Evolutionary conservation across 2,329 filamentous ascomycete species (phyloP).

Genomic region (Aureobasidium sp.): DNA sequence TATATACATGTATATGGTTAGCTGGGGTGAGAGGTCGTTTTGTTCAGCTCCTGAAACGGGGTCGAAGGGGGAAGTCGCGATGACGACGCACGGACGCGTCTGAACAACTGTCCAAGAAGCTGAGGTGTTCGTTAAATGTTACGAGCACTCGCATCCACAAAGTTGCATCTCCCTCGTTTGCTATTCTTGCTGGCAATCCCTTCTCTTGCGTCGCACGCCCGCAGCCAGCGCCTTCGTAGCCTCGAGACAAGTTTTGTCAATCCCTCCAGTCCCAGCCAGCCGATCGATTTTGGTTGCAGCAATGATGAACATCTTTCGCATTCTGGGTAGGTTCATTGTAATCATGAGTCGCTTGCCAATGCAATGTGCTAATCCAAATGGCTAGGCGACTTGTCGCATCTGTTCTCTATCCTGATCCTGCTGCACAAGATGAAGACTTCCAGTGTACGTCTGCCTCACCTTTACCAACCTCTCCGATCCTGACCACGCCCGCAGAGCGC

Average conservation of each 20-base stretch:
- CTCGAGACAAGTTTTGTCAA: neutral
- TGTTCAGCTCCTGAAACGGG: neutral
- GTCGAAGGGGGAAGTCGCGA: neutral
- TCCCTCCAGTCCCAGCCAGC: neutral
- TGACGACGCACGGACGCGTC: neutral
- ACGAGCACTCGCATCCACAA: neutral
- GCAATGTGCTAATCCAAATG: slow-evolving; percentile 16
- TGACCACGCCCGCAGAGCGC: slow-evolving; percentile 62
- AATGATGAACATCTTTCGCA: slow-evolving; percentile 62
- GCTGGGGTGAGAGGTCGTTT: neutral
- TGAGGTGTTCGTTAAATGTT: neutral
- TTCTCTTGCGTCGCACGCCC: neutral
- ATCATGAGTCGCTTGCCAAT: slow-evolving; percentile 4
- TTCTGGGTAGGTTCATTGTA: slow-evolving; percentile 48
- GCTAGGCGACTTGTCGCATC: slow-evolving; percentile 87
- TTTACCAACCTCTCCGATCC: neutral
- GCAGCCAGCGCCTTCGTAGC: neutral
- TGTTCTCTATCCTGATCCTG: slow-evolving; percentile 88
- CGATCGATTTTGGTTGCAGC: neutral
- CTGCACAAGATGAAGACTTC: slow-evolving; percentile 90
- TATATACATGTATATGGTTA: neutral
- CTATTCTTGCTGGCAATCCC: neutral
- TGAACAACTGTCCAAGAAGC: neutral
- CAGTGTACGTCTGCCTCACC: slow-evolving; percentile 57
- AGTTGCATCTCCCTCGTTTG: neutral